These are phyloP conservation scores for Gymnopilus junonius DNA, from an alignment of 768 basidiomycete species.

Conservation along the genomic window DNA sequence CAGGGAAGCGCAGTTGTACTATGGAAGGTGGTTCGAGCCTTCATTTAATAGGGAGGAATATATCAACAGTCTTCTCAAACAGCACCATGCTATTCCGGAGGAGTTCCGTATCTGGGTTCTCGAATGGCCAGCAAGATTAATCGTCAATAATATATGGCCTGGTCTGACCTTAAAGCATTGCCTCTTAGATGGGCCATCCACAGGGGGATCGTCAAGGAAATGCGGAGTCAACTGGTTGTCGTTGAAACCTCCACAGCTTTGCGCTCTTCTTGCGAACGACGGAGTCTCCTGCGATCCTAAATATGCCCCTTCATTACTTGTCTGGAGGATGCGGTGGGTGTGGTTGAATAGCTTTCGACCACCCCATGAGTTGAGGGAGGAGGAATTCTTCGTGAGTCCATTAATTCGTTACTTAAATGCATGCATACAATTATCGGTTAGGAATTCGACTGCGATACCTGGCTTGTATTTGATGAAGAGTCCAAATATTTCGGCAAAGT, in stretches of 20 bases:
- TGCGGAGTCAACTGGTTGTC: not conserved
- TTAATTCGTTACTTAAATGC: too few relatives aligned
- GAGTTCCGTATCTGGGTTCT: slow-evolving; percentile 15
- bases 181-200: not conserved
- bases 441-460: not conserved
- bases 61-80: not conserved
- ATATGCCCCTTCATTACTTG: too few relatives aligned
- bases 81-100: slow-evolving; percentile 5
- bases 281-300: too few relatives aligned
- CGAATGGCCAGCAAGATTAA: slow-evolving; percentile 8
- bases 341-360: too few relatives aligned
- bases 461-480: not conserved
- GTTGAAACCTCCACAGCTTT: not conserved
- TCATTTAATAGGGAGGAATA: not conserved
- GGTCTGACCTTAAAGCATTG: not conserved
- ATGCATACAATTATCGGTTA: too few relatives aligned
- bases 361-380: too few relatives aligned
- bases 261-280: too few relatives aligned
- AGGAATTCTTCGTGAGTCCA: too few relatives aligned
- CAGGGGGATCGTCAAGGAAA: not conserved
- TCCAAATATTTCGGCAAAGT: not conserved
- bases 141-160: slow-evolving; percentile 6
- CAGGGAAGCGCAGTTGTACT: not conserved
- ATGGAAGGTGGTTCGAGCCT: not conserved
- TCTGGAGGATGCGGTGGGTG: too few relatives aligned